These are phyloP conservation scores for Fusarium verticillioides DNA, from an alignment of 2,329 filamentous ascomycete species.

Conservation along the genomic window DNA sequence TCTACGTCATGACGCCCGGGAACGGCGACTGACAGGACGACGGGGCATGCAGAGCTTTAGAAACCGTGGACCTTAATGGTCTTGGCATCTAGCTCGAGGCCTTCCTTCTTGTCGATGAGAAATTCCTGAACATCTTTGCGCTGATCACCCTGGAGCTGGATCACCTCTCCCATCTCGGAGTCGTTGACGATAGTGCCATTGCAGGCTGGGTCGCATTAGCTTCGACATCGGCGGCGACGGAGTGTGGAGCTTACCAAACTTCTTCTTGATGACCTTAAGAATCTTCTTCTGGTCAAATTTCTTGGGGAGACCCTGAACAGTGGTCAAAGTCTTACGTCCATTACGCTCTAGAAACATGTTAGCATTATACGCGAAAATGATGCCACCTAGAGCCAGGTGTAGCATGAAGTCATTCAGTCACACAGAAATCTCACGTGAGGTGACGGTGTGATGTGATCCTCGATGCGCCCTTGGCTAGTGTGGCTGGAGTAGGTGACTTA, in stretches of 20 bases:
- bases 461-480: constrained; percentile 1
- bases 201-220: constrained; percentile 72
- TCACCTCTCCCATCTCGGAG: constrained; percentile 98
- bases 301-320: constrained; percentile 97
- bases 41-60: constrained; percentile 55
- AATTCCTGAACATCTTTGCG: constrained; percentile 99
- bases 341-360: constrained; percentile 81
- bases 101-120: constrained; percentile 94
- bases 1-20: constrained; percentile 48
- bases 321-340: constrained; percentile 99
- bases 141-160: constrained; percentile 99
- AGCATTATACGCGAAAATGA: constrained; percentile 6
- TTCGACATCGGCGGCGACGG: background rate
- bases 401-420: background rate
- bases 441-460: constrained; percentile 16
- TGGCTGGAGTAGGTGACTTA: constrained; percentile 59
- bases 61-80: constrained; percentile 87
- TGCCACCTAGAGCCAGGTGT: background rate
- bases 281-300: constrained; percentile 99
- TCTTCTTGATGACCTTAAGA: constrained; percentile 99
- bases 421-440: constrained; percentile 20
- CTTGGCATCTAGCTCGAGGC: constrained; percentile 92
- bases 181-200: constrained; percentile 99
- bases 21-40: constrained; percentile 52
- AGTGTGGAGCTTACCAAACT: constrained; percentile 78